Base-by-base conservation (phyloP, 495 filamentous ascomycete genomes). In the Penicillium salamii region DNA sequence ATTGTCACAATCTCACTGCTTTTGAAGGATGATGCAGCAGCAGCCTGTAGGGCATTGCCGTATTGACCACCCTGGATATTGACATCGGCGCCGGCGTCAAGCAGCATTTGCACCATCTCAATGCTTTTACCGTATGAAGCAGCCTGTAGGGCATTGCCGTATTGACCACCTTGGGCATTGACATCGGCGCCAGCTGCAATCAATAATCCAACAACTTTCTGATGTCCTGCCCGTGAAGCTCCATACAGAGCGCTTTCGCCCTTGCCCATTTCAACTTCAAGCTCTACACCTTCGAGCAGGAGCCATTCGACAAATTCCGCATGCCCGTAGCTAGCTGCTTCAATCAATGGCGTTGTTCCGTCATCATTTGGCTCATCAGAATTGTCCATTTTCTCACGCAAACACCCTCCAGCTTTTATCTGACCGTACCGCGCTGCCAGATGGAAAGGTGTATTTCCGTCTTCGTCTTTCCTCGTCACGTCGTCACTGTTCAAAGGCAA, bases 391-490 rank as follows among this genome's bases (percentile, higher is more conserved):
- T 29, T 53, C 20, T 32, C 21, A 0, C 11, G 50, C 1, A 53
- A 11, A 17, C 37, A 32, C 8, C 37, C 43, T 7, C 32, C 50
- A 0, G 5, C 29, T 18, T 14, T 38, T 8, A 19, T 43, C 15
- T 48, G 38, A 15, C 50, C 29, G 0, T n/a, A 8, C 33, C 23
- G 44, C 6, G 50, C 50, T 42, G 50, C 50, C 1, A 39, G 43
- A 18, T 53, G 44, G n/a, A 53, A 32, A 7, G 50, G 29, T n/a
- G 44, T 53, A 23, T 48, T 32, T 43, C 50, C 50, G 21, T 26
- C 15, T 17, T 5, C 23, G 18, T 48, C 28, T 39, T 2, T 26
- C n/a, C 5, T 39, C 32, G 18, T 6, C 0, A 48, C 29, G 31
- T 48, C 3, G 7, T 38, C 24, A 0, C 7, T 20, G 15, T n/a